phyloP scores from a whole-genome alignment of 257 asterid species.

The Penstemon newberryi region DNA sequence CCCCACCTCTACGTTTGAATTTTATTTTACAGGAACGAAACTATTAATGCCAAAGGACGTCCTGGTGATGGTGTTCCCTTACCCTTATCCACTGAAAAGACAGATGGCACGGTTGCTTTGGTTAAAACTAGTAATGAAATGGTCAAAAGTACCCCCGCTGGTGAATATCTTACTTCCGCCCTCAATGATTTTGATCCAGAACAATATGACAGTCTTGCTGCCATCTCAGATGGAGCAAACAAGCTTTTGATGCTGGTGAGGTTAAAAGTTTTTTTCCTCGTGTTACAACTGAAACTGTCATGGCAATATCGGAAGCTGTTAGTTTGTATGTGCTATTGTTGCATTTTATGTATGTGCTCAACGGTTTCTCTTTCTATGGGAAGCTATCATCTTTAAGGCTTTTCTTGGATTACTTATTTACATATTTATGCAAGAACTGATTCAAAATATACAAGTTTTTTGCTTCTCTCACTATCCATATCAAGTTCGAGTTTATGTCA shows the following conservation, averaged over 20 bases:
- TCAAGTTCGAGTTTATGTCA: neutral
- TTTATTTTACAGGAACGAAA: conserved; percentile 56
- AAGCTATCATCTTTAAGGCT: conserved; percentile 10
- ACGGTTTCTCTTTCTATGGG: conserved; percentile 8
- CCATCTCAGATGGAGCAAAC: conserved; percentile 98
- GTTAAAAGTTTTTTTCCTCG: conserved; percentile 26
- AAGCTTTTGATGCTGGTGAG: conserved; percentile 98
- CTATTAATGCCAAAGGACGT: conserved; percentile 49
- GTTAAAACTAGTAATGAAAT: conserved; percentile 72
- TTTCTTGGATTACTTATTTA: neutral
- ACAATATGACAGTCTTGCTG: conserved; percentile 95
- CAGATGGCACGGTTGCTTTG: conserved; percentile 70
- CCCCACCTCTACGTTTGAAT: conserved; percentile 14
- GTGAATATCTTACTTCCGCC: conserved; percentile 97
- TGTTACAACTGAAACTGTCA: conserved; percentile 18
- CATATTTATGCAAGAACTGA: neutral
- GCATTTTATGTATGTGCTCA: conserved; percentile 11
- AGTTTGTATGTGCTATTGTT: conserved; percentile 13
- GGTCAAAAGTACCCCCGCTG: conserved; percentile 93
- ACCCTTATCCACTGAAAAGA: conserved; percentile 56
- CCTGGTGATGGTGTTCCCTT: conserved; percentile 52
- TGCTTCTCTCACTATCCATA: neutral
- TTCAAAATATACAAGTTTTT: conserved; percentile 1
- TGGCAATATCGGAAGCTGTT: conserved; percentile 22
- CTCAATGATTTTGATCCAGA: conserved; percentile 95